Conservation (phyloP, 2,329 filamentous ascomycete species). For the Aspergillus novofumigatus region DNA sequence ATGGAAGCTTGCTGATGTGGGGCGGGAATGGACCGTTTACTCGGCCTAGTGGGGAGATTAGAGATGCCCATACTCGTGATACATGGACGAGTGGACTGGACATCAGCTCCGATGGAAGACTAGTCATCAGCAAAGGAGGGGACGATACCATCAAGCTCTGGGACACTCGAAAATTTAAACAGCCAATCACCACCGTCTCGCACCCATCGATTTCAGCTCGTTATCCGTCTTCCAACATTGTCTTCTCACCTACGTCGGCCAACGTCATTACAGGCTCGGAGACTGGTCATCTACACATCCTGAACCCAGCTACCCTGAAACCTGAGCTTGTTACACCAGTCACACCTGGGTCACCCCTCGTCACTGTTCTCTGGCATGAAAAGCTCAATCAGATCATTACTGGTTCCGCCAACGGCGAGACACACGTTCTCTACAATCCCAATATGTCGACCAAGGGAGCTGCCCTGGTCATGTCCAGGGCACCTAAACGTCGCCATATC, state of each 20-base stretch:
- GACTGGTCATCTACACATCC: slow-evolving; percentile 80
- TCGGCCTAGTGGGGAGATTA: slow-evolving; percentile 76
- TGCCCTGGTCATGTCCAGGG: slow-evolving; percentile 83
- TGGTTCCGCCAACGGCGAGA: slow-evolving; percentile 85
- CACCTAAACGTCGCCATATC: slow-evolving; percentile 89
- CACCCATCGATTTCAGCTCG: slow-evolving; percentile 80
- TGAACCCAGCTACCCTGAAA: slow-evolving; percentile 86
- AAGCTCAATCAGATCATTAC: slow-evolving; percentile 96
- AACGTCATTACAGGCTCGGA: slow-evolving; percentile 86
- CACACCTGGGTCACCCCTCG: slow-evolving; percentile 77
- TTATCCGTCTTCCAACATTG: slow-evolving; percentile 80
- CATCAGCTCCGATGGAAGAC: slow-evolving; percentile 82
- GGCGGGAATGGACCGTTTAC: slow-evolving; percentile 80
- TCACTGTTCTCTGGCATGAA: slow-evolving; percentile 85
- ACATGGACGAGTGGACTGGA: slow-evolving; percentile 93
- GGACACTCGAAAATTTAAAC: slow-evolving; percentile 95
- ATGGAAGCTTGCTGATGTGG: slow-evolving; percentile 91
- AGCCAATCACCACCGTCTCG: slow-evolving; percentile 72
- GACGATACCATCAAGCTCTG: slow-evolving; percentile 93
- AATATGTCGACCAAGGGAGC: slow-evolving; percentile 76
- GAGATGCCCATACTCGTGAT: slow-evolving; percentile 73
- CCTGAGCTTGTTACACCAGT: slow-evolving; percentile 82
- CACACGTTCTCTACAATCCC: slow-evolving; percentile 86
- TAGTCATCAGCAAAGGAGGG: slow-evolving; percentile 85
- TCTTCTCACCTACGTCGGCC: slow-evolving; percentile 78